Evolutionary conservation across 2,329 filamentous ascomycete species (phyloP).

Genomic region (Neonectria hederae): DNA sequence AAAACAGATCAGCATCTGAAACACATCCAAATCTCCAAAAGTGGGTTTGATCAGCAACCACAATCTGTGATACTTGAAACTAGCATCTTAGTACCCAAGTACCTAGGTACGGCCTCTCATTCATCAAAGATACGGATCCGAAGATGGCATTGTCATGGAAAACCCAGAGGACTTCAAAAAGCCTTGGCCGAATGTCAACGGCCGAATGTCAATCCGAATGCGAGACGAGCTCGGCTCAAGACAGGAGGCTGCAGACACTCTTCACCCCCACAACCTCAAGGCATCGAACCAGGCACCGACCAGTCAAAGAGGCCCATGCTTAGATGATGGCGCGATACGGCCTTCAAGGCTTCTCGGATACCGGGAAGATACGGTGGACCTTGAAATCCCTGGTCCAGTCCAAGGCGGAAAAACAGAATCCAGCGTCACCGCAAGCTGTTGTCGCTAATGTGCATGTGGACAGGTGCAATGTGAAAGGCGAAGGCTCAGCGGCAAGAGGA

Average conservation of each 20-base stretch:
- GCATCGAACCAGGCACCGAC: not conserved
- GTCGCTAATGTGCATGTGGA: not conserved
- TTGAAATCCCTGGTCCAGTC: not conserved
- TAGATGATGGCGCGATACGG: conserved; percentile 3
- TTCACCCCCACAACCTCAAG: conserved; percentile 9
- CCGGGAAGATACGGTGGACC: not conserved
- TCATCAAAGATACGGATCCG: not conserved
- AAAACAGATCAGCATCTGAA: not conserved
- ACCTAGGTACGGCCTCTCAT: not conserved
- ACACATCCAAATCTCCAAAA: not conserved
- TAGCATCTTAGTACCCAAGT: too few species aligned
- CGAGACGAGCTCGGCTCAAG: not conserved
- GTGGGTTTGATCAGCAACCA: not conserved
- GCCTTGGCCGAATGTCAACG: too few species aligned
- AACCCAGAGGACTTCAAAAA: not conserved
- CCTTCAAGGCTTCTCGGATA: not conserved
- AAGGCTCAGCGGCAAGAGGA: not conserved
- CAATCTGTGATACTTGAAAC: not conserved
- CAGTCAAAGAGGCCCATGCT: not conserved
- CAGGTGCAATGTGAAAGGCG: not conserved
- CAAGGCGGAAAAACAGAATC: not conserved
- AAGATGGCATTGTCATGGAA: not conserved
- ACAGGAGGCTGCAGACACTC: not conserved
- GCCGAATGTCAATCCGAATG: not conserved
- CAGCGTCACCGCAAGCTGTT: conserved; percentile 7